Percentiles rank a stretch among this genome's conserved stretches.
Evolutionary conservation across 2,329 filamentous ascomycete species (phyloP).

Genomic region (Hyphodiscus sp.): DNA sequence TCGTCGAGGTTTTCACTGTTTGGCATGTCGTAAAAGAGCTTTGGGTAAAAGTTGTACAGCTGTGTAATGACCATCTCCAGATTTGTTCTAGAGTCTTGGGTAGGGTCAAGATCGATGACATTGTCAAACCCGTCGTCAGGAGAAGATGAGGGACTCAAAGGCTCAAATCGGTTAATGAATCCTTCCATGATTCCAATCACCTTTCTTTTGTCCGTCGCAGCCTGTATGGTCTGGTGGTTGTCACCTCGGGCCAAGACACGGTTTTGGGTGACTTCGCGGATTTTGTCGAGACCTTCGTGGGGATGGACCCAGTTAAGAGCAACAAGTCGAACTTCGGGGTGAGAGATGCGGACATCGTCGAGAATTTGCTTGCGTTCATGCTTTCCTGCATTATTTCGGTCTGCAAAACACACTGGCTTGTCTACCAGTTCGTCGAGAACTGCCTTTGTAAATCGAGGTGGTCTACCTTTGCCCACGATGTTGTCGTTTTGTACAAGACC

Average conservation of each 20-base stretch:
- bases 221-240: constrained; percentile 97
- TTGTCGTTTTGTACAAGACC: constrained; percentile 97
- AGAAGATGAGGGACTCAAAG: constrained; percentile 54
- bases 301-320: constrained; percentile 87
- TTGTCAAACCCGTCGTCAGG: constrained; percentile 80
- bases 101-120: constrained; percentile 77
- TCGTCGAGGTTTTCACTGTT: constrained; percentile 67
- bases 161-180: constrained; percentile 81
- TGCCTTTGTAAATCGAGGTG: constrained; percentile 68
- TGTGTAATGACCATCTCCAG: constrained; percentile 70
- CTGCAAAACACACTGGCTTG: constrained; percentile 73
- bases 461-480: constrained; percentile 72
- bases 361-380: constrained; percentile 87
- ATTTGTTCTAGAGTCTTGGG: constrained; percentile 72
- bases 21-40: constrained; percentile 66
- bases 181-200: constrained; percentile 91
- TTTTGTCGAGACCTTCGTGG: constrained; percentile 55
- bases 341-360: constrained; percentile 60
- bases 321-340: constrained; percentile 64
- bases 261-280: constrained; percentile 67
- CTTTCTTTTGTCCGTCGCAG: constrained; percentile 64
- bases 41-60: constrained; percentile 72
- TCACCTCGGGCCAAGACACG: constrained; percentile 82
- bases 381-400: constrained; percentile 87
- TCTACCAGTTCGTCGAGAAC: constrained; percentile 59